Conservation (phyloP, 1,139 yeast genomes). For the Yamadazyma pseudoaaseri region DNA sequence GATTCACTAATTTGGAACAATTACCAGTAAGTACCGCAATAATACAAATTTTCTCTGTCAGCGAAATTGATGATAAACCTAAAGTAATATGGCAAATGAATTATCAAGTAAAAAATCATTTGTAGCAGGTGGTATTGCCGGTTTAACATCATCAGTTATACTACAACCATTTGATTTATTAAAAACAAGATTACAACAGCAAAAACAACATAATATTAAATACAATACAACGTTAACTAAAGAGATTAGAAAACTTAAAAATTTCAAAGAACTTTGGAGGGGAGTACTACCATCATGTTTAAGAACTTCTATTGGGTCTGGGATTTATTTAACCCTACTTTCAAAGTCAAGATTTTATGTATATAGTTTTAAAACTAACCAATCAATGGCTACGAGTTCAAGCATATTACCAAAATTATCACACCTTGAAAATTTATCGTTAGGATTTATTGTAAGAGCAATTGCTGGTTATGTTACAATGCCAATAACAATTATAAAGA, state of each 20-base stretch:
- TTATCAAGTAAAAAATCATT: slow-evolving; percentile 17
- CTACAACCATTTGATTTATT: slow-evolving; percentile 89
- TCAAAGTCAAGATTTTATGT: slow-evolving; percentile 58
- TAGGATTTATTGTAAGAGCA: slow-evolving; percentile 82
- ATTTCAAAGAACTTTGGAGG: slow-evolving; percentile 71
- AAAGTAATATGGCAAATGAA: slow-evolving; percentile 13
- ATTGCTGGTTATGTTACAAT: slow-evolving; percentile 85
- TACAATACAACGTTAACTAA: slow-evolving; percentile 37
- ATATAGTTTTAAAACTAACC: slow-evolving; percentile 30
- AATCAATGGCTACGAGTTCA: slow-evolving; percentile 5
- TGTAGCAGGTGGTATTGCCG: slow-evolving; percentile 77
- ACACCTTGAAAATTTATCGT: slow-evolving; percentile 63
- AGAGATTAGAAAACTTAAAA: slow-evolving; percentile 47
- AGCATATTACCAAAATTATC: slow-evolving; percentile 65
- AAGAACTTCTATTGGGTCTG: slow-evolving; percentile 89
- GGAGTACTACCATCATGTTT: slow-evolving; percentile 91
- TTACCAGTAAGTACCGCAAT: background rate
- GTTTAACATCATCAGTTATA: slow-evolving; percentile 75
- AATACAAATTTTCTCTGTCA: background rate
- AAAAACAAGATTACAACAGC: slow-evolving; percentile 88
- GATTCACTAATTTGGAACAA: slow-evolving; percentile 9
- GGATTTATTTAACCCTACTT: slow-evolving; percentile 73
- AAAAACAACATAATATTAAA: slow-evolving; percentile 34
- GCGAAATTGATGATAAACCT: background rate
- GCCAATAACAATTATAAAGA: slow-evolving; percentile 96